Conservation (phyloP, 495 filamentous ascomycete species). For the Penicillium robsamsonii region DNA sequence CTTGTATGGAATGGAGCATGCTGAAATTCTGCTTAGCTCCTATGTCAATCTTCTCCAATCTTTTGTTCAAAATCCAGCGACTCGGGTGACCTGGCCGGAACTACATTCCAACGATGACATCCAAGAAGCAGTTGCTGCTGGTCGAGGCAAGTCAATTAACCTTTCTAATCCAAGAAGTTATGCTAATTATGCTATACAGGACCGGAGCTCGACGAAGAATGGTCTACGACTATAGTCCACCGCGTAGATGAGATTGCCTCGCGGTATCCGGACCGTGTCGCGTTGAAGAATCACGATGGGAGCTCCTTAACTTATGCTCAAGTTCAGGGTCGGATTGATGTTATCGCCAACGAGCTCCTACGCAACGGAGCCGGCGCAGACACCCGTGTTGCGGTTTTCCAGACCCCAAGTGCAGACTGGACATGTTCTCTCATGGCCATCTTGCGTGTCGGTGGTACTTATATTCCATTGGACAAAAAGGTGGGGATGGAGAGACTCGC, state of each 20-base stretch:
- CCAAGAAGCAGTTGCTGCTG: conserved; percentile 12
- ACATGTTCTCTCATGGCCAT: conserved; percentile 54
- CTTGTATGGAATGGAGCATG: conserved; percentile 25
- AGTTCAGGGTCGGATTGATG: not conserved
- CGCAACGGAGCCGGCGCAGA: not conserved
- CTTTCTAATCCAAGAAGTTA: not conserved
- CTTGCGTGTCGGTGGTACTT: conserved; percentile 45
- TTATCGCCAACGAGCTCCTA: conserved; percentile 22
- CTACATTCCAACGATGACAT: conserved; percentile 14
- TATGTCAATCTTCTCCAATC: conserved; percentile 30
- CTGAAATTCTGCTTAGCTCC: conserved; percentile 26
- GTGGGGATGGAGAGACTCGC: conserved; percentile 33
- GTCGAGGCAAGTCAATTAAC: conserved; percentile 13
- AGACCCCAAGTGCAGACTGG: conserved; percentile 40
- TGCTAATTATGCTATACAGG: conserved; percentile 17
- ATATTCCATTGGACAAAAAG: conserved; percentile 54
- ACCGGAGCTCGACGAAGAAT: conserved; percentile 16
- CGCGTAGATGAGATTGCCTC: conserved; percentile 29
- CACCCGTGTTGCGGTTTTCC: conserved; percentile 13
- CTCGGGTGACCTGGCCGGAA: conserved; percentile 20
- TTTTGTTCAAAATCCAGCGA: conserved; percentile 23
- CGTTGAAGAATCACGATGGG: conserved; percentile 13
- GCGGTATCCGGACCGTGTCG: conserved; percentile 8
- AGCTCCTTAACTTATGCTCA: conserved; percentile 19
- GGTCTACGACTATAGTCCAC: conserved; percentile 37